Conservation (phyloP, 805 yeast species). For the Teunomyces lycoperdinae region DNA sequence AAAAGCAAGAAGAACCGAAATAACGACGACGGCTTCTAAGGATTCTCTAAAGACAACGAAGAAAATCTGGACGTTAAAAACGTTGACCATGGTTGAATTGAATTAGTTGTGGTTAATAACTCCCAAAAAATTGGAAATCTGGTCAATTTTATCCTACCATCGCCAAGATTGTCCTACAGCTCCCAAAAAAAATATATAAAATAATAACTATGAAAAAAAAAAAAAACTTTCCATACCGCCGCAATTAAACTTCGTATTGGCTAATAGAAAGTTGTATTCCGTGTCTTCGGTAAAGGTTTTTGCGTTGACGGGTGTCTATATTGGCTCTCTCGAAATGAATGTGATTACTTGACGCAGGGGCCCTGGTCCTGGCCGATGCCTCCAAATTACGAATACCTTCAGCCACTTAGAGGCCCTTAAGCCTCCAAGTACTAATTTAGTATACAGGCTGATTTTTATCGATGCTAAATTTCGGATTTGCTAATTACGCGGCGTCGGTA, state of each 20-base stretch:
- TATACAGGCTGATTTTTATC: background rate
- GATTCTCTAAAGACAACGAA: constrained; percentile 92
- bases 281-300: constrained; percentile 2
- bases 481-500: background rate
- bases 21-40: constrained; percentile 86
- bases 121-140: background rate
- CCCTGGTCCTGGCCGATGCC: background rate
- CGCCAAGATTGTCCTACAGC: constrained; percentile 1
- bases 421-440: background rate
- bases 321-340: background rate
- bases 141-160: background rate
- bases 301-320: background rate
- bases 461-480: background rate
- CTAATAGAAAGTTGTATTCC: constrained; percentile 1
- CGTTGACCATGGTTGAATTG: constrained; percentile 41
- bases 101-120: background rate
- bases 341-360: background rate
- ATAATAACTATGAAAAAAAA: background rate
- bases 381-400: background rate
- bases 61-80: constrained; percentile 73
- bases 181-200: background rate
- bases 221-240: constrained; percentile 1
- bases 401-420: background rate
- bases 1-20: constrained; percentile 89
- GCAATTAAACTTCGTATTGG: constrained; percentile 1